Evolutionary conservation across 2,329 filamentous ascomycete genomes (phyloP), one percentile per base, ranked within the genome.

Genomic region (Diaporthe vaccinii): DNA sequence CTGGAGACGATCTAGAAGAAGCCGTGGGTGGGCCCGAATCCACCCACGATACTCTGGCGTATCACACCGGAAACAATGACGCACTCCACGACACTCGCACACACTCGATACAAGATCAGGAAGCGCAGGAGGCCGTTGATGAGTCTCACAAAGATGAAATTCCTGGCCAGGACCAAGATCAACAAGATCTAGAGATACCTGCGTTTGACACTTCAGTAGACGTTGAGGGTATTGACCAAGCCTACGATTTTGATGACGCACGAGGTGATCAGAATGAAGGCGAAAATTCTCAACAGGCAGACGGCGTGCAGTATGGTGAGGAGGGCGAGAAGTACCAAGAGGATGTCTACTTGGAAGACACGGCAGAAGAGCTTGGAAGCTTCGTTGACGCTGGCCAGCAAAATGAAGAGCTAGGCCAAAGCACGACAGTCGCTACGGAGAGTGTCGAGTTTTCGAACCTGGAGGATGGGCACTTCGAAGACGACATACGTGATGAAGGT

Each of bases 271-370:
- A 76, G 10, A 53, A 65, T 25, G 78, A 78, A 22, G 49, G 53
- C 25, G 69, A 69, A 14, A 51, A 57, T 28, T n/a, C 39, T n/a
- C 58, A 65, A 9, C 46, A 65, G 46, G 49, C 51, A 55, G 58
- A 46, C 9, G 25, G 36, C 3, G 34, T 25, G 25, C 58, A 46
- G 17, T 25, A 34, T n/a, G 72, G 81, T 20, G 72, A 81, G 31
- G 71, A 79, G 57, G 71, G 75, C 3, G 78, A 78, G 2, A 77
- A 17, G 7, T 53, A 77, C 25, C 75, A 79, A 17, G 83, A 85
- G 53, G 84, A 86, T 67, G 84, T 83, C 36, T 83, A 83, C 57
- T 84, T 84, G 65, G 83, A 86, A 46, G 73, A 71, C 36, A 59
- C 62, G 20, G 36, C 61, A 25, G 73, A 58, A 41, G 70, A 73